Evolutionary conservation across 208 protist species (phyloP).

Genomic region (Leishmania aethiopica): DNA sequence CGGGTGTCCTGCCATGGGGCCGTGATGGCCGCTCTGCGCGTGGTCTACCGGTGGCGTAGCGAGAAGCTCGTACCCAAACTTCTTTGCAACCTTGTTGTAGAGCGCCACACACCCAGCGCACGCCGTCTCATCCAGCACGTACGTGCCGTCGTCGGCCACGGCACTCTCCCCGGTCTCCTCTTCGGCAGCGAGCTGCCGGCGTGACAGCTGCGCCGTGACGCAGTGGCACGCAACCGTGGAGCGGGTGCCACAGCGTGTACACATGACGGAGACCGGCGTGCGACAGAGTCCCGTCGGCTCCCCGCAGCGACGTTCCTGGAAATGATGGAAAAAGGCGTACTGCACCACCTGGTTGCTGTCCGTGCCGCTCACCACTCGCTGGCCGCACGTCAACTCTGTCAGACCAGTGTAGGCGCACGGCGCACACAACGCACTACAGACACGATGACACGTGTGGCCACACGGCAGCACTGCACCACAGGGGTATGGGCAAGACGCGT

Average conservation of each 20-base stretch:
- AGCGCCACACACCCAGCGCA: conserved; percentile 77
- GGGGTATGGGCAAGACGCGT: conserved; percentile 76
- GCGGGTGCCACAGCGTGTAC: conserved; percentile 67
- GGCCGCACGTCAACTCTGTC: conserved; percentile 74
- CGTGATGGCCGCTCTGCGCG: background rate
- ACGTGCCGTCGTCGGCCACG: conserved; percentile 22
- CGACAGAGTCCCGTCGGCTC: conserved; percentile 51
- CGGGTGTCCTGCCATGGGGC: too few species aligned
- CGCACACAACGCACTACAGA: conserved; percentile 68
- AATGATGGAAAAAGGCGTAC: conserved; percentile 74
- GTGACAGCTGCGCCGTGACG: conserved; percentile 35
- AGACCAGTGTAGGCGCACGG: conserved; percentile 78
- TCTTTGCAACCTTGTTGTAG: conserved; percentile 75
- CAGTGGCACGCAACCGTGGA: conserved; percentile 58
- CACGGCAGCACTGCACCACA: conserved; percentile 64
- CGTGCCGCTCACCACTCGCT: conserved; percentile 77
- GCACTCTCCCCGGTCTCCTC: conserved; percentile 13
- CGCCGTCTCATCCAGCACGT: conserved; percentile 51
- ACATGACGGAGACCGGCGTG: conserved; percentile 56
- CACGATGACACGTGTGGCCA: conserved; percentile 68
- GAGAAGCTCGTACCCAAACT: conserved; percentile 55
- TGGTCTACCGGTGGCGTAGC: conserved; percentile 22
- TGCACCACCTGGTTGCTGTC: conserved; percentile 44
- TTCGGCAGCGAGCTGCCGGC: conserved; percentile 13
- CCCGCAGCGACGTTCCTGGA: conserved; percentile 66